Base-by-base conservation (phyloP, 306 rosid species). In the Prunus salicina region DNA sequence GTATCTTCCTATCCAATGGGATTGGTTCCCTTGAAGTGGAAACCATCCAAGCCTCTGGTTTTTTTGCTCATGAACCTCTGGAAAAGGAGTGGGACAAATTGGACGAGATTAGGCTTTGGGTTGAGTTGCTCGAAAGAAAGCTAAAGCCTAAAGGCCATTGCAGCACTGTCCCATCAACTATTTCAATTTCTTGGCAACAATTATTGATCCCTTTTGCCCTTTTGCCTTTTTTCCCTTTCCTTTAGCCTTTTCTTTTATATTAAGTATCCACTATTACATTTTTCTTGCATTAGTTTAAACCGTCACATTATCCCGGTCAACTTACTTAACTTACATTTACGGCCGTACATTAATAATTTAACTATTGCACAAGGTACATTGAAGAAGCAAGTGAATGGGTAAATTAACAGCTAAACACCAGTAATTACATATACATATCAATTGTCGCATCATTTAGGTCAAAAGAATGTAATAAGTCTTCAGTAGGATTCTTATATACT, bases 111-210 rank as follows among this genome's bases (percentile, higher is more conserved):
- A 6, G 16, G n/a, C 67, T 28, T 8, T 63, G 28, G 51, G 32
- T 57, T n/a, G 64, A 55, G 75, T 55, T 55, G 52, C 75, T 55
- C 51, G 20, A 55, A 71, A 71, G 64, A 71, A 71, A 64, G 27
- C 27, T 10, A 64, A 70, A 53, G 50, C 64, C 45, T 30, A 5
- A 71, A 53, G 47, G 45, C 45, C 45, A 62, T 13, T 25, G 32
- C 32, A 60, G 6, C 2, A 15, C 0, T 27, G 8, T 27, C 8
- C 34, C 73, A 16, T 18, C 51, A 24, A 45, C 49, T 12, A 32
- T 30, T 53, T 0, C 75, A 53, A 32, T 71, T 34, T 32, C 63
- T n/a, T 51, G 58, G 75, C 64, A 55, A 32, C 75, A 55, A 71
- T 55, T 71, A 55, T 71, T 52, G 64, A 32, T 32, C 34, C 13